Percentiles rank a stretch among this genome's conserved stretches.
phyloP scores from a whole-genome alignment of 2,329 filamentous ascomycete genomes.

The Cladorrhinum sp. region DNA sequence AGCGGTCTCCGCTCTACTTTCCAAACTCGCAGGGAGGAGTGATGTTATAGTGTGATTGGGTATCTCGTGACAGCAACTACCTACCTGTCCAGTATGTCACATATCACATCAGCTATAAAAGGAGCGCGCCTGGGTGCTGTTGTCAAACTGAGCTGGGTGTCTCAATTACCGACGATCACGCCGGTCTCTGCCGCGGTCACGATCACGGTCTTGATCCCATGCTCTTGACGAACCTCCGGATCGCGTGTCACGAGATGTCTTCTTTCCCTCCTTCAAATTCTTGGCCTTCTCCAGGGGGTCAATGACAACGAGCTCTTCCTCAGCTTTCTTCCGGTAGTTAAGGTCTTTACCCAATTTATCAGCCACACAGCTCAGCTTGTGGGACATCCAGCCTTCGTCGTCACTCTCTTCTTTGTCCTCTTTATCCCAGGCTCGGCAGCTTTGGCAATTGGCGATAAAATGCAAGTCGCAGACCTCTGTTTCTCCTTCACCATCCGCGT shows the following conservation, averaged over 20 bases:
- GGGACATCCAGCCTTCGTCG: constrained; percentile 78
- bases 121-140: neutral
- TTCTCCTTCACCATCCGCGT: constrained; percentile 41
- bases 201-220: constrained; percentile 57
- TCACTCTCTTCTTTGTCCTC: constrained; percentile 56
- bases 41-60: neutral
- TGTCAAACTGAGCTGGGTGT: neutral
- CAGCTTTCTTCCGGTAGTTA: constrained; percentile 84
- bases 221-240: constrained; percentile 51
- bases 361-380: constrained; percentile 80
- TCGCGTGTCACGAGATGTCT: constrained; percentile 54
- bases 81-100: neutral
- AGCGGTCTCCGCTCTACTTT: neutral
- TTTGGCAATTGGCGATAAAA: constrained; percentile 94
- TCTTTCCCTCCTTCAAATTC: constrained; percentile 65
- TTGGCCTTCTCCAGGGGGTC: constrained; percentile 82
- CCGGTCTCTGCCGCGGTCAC: constrained; percentile 3
- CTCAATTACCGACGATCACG: neutral
- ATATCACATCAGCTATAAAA: neutral
- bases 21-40: neutral
- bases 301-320: constrained; percentile 88
- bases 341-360: constrained; percentile 90
- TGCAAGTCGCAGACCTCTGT: constrained; percentile 84
- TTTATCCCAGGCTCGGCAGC: constrained; percentile 81
- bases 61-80: neutral